Evolutionary conservation across 805 yeast species (phyloP).

Genomic region (Zygotorulaspora florentina): DNA sequence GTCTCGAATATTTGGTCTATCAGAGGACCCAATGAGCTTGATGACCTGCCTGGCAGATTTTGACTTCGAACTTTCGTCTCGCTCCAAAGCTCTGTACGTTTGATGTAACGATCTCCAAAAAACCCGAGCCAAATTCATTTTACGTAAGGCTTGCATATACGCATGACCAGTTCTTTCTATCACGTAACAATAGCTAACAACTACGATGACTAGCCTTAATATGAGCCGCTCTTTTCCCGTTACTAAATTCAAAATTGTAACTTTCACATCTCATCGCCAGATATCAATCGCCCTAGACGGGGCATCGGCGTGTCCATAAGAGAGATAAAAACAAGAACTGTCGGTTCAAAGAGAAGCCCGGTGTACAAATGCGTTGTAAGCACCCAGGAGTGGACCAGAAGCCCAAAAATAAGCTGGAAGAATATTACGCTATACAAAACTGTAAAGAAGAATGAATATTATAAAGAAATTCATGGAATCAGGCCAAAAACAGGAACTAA

Average conservation of each 20-base stretch:
- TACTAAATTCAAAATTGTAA: no score
- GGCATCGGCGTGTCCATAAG: background rate
- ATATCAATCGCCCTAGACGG: background rate
- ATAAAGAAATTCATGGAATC: slow-evolving; percentile 59
- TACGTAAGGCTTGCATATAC: background rate
- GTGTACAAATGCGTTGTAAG: background rate
- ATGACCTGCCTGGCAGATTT: slow-evolving; percentile 20
- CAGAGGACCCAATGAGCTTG: slow-evolving; percentile 17
- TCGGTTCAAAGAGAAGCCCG: no score
- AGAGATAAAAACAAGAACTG: background rate
- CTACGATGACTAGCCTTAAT: no score
- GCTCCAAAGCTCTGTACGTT: slow-evolving; percentile 3
- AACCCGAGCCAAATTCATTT: slow-evolving; percentile 5
- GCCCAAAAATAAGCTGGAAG: no score
- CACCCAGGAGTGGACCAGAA: background rate
- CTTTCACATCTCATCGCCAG: background rate
- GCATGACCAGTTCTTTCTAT: background rate
- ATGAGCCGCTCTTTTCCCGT: no score
- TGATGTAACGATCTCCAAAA: slow-evolving; percentile 10
- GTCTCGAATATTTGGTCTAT: slow-evolving; percentile 12
- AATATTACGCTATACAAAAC: background rate
- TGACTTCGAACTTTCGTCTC: slow-evolving; percentile 3
- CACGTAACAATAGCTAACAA: no score
- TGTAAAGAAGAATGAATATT: slow-evolving; percentile 54
- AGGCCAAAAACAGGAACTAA: slow-evolving; percentile 55